Evolutionary conservation across 2,329 filamentous ascomycete species (phyloP), one percentile per base, ranked within the genome.

Genomic region (Claviceps humidiphila): DNA sequence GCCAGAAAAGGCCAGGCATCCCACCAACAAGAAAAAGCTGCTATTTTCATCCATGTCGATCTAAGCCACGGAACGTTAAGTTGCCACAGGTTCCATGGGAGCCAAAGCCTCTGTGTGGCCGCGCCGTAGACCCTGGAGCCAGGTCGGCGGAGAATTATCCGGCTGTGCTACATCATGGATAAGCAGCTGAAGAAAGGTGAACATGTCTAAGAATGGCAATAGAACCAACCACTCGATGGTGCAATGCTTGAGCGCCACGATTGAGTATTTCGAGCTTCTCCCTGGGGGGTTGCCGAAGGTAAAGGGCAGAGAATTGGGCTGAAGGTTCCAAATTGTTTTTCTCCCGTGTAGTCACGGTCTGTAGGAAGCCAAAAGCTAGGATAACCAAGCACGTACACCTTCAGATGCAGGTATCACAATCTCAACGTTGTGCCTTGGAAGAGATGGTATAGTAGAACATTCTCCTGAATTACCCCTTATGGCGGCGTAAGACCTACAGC

Each of bases 401-500:
- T 47, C 37, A 8, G 45, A 14, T 34, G 30, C 30, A 17, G 34
- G 9, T 34, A 34, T 9, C 16, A 34, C 4, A 11, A n/a, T 34
- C 5, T 14, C 22, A n/a, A 49, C 9, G 22, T 20, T n/a, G 44
- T 47, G 20, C 49, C 44, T 39, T 34, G 13, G 8, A 16, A 34
- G 22, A 26, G n/a, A 9, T 16, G n/a, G 14, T 37, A n/a, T 37
- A 48, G 30, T 11, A 41, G 37, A 39, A 40, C 11, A 49, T 9
- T 11, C 41, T 49, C 51, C 46, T 26, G 20, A 40, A 38, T 24
- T 41, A 40, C 49, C 51, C 50, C 53, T 55, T 50, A 42, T 8
- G 38, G 26, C 56, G 53, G 9, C 51, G 22, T 49, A 54, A 59
- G 58, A 59, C 58, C 48, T 55, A 54, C 57, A 51, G 45, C 47